Evolutionary conservation across 2,329 filamentous ascomycete species (phyloP).

Genomic region (Stenocarpella maydis): DNA sequence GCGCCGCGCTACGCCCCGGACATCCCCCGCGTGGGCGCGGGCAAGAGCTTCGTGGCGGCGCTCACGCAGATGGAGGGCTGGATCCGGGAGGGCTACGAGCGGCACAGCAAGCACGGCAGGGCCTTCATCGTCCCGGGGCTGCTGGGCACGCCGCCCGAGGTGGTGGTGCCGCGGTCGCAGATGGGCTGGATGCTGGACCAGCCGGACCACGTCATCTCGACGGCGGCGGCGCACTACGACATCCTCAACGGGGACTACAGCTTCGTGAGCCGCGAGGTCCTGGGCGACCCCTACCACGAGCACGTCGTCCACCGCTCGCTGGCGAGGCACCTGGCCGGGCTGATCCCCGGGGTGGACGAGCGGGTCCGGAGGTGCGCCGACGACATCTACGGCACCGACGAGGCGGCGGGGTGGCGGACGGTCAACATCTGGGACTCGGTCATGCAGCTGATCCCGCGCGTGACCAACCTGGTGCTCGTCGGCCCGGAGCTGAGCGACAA

Average conservation of each 20-base stretch:
- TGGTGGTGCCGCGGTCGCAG: slow-evolving; percentile 54
- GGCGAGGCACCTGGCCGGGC: slow-evolving; percentile 48
- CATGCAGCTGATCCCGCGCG: slow-evolving; percentile 51
- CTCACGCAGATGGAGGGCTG: slow-evolving; percentile 24
- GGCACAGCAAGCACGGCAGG: slow-evolving; percentile 52
- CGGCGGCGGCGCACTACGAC: slow-evolving; percentile 51
- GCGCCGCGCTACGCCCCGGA: slow-evolving; percentile 26
- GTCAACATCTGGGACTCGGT: slow-evolving; percentile 56
- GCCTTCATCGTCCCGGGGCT: slow-evolving; percentile 54
- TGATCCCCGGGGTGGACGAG: slow-evolving; percentile 52
- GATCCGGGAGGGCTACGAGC: slow-evolving; percentile 23
- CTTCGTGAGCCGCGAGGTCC: slow-evolving; percentile 49
- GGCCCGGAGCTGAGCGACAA: slow-evolving; percentile 51
- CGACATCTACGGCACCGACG: slow-evolving; percentile 45
- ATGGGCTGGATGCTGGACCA: slow-evolving; percentile 57
- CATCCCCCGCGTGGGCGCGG: slow-evolving; percentile 23
- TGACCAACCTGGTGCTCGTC: slow-evolving; percentile 55
- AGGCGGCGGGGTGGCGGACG: slow-evolving; percentile 45
- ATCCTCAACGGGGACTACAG: slow-evolving; percentile 51
- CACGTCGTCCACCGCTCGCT: slow-evolving; percentile 55
- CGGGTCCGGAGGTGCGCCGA: slow-evolving; percentile 50
- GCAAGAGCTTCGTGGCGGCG: slow-evolving; percentile 19
- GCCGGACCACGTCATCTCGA: slow-evolving; percentile 53
- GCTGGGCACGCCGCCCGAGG: slow-evolving; percentile 51
- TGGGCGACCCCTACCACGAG: slow-evolving; percentile 49